Conservation (phyloP, 2,329 filamentous ascomycete species). For the Rutstroemia sp. region DNA sequence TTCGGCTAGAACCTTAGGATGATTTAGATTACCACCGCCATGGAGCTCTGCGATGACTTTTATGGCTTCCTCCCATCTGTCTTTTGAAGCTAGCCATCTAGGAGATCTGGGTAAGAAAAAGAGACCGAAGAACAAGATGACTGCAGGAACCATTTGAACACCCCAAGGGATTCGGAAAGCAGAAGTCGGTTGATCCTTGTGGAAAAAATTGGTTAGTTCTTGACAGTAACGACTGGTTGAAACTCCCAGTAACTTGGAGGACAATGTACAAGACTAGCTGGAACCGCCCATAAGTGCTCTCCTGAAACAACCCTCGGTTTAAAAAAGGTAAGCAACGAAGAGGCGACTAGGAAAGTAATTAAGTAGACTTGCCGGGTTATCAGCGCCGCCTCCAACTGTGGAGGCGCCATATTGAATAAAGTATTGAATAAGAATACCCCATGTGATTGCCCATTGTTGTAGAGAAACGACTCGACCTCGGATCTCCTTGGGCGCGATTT, state of each 20-base stretch:
- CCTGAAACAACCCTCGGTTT: too few relatives aligned
- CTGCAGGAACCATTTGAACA: conserved; percentile 48
- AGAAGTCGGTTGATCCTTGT: conserved; percentile 38
- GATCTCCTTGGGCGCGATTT: conserved; percentile 52
- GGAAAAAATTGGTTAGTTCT: background rate
- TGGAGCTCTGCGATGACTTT: conserved; percentile 51
- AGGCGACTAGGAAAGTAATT: too few relatives aligned
- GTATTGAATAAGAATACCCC: conserved; percentile 61
- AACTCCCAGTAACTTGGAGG: too few relatives aligned
- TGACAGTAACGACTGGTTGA: background rate
- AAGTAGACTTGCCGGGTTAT: conserved; percentile 31
- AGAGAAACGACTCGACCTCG: conserved; percentile 55
- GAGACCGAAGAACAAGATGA: conserved; percentile 46
- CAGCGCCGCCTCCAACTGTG: conserved; percentile 43
- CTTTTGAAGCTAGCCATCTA: conserved; percentile 62
- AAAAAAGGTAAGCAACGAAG: too few relatives aligned
- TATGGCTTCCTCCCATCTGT: conserved; percentile 59
- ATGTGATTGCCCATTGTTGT: conserved; percentile 66
- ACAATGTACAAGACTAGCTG: too few relatives aligned
- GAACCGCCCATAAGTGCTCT: too few relatives aligned
- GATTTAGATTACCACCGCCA: conserved; percentile 45
- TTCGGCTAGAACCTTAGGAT: conserved; percentile 55
- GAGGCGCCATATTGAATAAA: conserved; percentile 60
- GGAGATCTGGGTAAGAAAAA: conserved; percentile 59
- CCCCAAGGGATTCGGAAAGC: conserved; percentile 58